These are phyloP conservation scores for Fusarium sp. DNA, from an alignment of 2,329 filamentous ascomycete genomes.

Conservation along the genomic window DNA sequence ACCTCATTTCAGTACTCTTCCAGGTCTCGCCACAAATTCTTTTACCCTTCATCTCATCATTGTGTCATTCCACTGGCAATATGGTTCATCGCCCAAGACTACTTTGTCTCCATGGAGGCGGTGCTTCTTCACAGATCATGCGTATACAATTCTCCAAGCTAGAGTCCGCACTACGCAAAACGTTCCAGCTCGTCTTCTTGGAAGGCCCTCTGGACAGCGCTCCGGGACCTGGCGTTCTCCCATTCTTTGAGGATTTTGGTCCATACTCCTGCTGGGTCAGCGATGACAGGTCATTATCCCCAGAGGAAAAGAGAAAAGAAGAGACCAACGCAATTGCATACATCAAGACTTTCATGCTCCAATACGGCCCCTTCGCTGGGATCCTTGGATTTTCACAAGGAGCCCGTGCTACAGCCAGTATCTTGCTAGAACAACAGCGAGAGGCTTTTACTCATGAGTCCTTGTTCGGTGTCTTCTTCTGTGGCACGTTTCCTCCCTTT, in stretches of 20 bases:
- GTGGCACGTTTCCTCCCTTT: background rate
- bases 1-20: background rate
- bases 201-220: background rate
- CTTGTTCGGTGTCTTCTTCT: slow-evolving; percentile 3
- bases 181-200: background rate
- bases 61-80: too few species aligned
- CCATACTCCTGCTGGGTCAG: slow-evolving; percentile 12
- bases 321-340: background rate
- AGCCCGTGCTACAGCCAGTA: background rate
- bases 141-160: background rate
- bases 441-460: background rate
- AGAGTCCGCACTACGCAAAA: background rate
- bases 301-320: background rate
- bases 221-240: background rate
- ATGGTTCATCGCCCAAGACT: background rate
- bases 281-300: background rate
- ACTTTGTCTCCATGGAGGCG: slow-evolving; percentile 1
- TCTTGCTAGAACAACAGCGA: background rate
- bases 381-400: slow-evolving; percentile 1
- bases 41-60: background rate
- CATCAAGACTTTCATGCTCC: background rate
- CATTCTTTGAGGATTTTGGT: background rate
- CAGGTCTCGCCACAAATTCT: background rate
- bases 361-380: background rate
- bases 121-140: slow-evolving; percentile 1